These are phyloP conservation scores for Irpex sp. DNA, from an alignment of 1,284 basidiomycete species.

Conservation along the genomic window DNA sequence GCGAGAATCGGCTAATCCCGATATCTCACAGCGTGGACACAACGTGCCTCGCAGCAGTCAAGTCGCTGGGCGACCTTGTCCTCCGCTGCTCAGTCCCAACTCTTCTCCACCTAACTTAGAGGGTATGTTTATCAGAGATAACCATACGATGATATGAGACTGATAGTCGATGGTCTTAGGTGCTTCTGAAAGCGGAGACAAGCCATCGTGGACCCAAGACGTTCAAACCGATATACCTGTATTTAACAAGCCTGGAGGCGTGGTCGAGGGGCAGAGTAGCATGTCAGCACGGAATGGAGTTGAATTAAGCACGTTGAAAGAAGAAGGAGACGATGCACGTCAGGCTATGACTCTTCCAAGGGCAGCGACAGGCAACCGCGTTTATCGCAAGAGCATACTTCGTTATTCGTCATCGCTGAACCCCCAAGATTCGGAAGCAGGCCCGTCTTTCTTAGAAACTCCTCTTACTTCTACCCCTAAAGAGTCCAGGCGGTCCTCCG, in stretches of 20 bases:
- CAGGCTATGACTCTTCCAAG: conserved; percentile 16
- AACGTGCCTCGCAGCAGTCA: conserved; percentile 14
- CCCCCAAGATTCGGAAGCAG: conserved; percentile 22
- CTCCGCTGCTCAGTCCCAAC: conserved; percentile 20
- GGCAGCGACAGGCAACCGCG: conserved; percentile 11
- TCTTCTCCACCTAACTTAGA: conserved; percentile 19
- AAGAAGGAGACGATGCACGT: conserved; percentile 16
- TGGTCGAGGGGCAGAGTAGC: conserved; percentile 19
- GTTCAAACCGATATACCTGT: conserved; percentile 6
- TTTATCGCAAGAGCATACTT: conserved; percentile 18
- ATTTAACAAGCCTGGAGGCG: conserved; percentile 11
- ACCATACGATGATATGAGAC: not conserved
- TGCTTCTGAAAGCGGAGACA: conserved; percentile 8
- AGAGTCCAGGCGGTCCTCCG: conserved; percentile 11
- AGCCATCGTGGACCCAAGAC: conserved; percentile 2
- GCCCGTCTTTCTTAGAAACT: conserved; percentile 21
- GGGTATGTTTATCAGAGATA: conserved; percentile 3
- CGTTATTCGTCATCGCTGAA: conserved; percentile 14
- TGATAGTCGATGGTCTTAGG: not conserved
- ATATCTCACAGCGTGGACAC: conserved; percentile 11
- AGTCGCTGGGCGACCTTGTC: conserved; percentile 19
- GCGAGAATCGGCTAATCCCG: conserved; percentile 8
- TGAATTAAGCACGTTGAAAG: conserved; percentile 21
- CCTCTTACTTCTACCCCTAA: conserved; percentile 11
- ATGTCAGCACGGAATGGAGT: conserved; percentile 21